Conservation (phyloP, 2,329 filamentous ascomycete genomes). For the Ascochyta lentis region DNA sequence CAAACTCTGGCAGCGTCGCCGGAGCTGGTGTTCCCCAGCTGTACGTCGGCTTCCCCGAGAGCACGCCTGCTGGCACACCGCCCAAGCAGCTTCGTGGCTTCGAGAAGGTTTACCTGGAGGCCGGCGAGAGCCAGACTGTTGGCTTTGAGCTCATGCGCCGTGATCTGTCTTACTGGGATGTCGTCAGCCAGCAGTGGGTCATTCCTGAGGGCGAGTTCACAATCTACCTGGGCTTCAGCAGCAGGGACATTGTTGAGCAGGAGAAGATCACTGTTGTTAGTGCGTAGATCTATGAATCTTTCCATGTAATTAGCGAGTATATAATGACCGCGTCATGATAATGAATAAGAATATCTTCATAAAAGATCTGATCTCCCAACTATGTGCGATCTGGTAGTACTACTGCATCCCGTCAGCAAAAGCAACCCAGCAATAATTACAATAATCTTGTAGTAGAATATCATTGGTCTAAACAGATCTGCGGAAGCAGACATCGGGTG, state of each 20-base stretch:
- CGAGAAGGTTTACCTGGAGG: constrained; percentile 58
- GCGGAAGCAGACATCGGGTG: no score
- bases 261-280: constrained; percentile 29
- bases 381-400: no score
- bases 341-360: neutral
- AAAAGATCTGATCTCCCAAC: neutral
- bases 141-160: constrained; percentile 72
- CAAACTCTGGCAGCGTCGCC: constrained; percentile 68
- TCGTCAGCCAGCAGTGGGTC: constrained; percentile 78
- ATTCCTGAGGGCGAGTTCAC: constrained; percentile 51
- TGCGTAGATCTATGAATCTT: neutral
- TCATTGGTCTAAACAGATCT: no score
- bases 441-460: no score
- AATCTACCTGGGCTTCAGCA: constrained; percentile 36
- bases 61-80: constrained; percentile 66
- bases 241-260: constrained; percentile 32
- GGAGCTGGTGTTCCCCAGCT: constrained; percentile 64
- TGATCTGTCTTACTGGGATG: constrained; percentile 88
- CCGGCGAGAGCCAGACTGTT: constrained; percentile 71
- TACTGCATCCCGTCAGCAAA: neutral
- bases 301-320: constrained; percentile 5
- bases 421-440: neutral
- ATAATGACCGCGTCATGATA: constrained; percentile 11
- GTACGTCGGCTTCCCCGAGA: constrained; percentile 59
- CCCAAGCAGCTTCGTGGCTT: constrained; percentile 56